Percentiles rank a stretch among this genome's conserved stretches.
These are phyloP conservation scores for Boletellus ananiceps DNA, from an alignment of 768 basidiomycete genomes.

Conservation along the genomic window DNA sequence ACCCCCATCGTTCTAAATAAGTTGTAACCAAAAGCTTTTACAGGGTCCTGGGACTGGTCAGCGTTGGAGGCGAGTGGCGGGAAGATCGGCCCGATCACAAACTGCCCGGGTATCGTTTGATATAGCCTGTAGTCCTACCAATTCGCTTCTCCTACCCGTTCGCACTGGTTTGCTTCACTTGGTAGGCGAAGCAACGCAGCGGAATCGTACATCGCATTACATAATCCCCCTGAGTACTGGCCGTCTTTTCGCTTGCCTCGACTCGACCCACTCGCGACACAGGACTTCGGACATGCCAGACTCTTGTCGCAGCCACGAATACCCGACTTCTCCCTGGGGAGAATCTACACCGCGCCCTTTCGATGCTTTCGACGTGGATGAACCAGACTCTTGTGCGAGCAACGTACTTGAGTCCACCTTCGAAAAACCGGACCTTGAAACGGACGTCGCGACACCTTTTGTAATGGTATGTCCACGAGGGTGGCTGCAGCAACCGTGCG, in stretches of 20 bases:
- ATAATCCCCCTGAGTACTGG: neutral
- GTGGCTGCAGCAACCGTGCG: neutral
- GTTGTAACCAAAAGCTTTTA: neutral
- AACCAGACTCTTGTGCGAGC: neutral
- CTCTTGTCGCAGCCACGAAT: conserved; percentile 6
- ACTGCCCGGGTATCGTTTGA: conserved; percentile 31
- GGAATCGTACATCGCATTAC: neutral
- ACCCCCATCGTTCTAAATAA: neutral
- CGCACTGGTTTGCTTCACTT: no score
- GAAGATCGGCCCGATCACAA: conserved; percentile 30
- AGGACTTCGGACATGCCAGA: neutral
- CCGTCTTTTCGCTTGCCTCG: no score
- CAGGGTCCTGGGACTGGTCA: conserved; percentile 52
- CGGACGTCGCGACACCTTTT: neutral
- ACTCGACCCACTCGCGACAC: neutral
- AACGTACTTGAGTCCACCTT: neutral
- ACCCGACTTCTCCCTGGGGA: neutral
- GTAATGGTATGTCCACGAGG: neutral
- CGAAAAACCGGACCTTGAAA: neutral
- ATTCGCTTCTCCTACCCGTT: no score
- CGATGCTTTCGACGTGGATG: neutral
- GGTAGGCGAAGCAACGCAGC: neutral
- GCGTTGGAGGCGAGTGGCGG: conserved; percentile 44
- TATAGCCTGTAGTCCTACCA: conserved; percentile 22
- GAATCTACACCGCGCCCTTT: neutral